Evolutionary conservation across 768 basidiomycete species (phyloP).

Genomic region (Mycena vitilis): DNA sequence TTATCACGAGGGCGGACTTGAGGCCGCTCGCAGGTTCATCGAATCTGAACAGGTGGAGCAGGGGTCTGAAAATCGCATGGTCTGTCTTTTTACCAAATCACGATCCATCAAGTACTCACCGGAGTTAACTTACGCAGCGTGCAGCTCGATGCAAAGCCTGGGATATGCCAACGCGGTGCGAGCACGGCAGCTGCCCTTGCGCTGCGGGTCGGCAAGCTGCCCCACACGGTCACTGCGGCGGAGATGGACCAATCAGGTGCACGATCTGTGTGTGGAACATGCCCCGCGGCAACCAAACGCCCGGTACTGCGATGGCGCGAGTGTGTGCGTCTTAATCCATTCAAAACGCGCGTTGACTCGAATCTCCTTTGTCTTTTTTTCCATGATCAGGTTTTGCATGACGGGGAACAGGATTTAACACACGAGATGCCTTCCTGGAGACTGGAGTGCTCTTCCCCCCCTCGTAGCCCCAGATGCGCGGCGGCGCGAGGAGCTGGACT

Average conservation of each 20-base stretch:
- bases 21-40: constrained; percentile 4
- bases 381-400: not conserved
- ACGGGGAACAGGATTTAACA: not conserved
- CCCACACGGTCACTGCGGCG: not conserved
- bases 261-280: not conserved
- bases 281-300: not conserved
- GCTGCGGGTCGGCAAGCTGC: not conserved
- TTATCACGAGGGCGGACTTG: not conserved
- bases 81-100: not conserved
- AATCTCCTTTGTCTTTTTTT: not conserved
- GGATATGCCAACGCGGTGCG: not conserved
- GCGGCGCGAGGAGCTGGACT: constrained; percentile 10
- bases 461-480: not conserved
- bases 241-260: not conserved
- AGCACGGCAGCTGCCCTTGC: not conserved
- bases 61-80: not conserved
- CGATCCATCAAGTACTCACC: too few species aligned
- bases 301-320: constrained; percentile 9
- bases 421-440: not conserved
- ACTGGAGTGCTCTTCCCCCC: constrained; percentile 8
- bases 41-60: not conserved
- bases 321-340: constrained; percentile 2
- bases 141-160: not conserved
- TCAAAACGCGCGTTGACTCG: not conserved
- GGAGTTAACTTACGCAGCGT: not conserved